Evolutionary conservation across 805 yeast genomes (phyloP), one percentile per base, ranked within the genome.

Genomic region (Candida endomychidarum): DNA sequence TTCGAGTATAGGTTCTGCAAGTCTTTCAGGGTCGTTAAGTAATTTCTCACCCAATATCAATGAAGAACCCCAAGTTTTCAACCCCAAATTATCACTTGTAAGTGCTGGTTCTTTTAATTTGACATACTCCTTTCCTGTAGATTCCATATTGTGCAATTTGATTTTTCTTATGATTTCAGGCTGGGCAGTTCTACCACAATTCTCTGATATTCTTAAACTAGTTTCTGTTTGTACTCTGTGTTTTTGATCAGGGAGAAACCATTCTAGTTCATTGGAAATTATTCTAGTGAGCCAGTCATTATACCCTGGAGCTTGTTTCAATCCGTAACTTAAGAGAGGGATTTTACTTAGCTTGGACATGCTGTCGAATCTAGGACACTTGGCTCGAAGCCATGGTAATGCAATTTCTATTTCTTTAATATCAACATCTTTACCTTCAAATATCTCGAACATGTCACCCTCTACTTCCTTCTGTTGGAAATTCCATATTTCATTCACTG

Each of bases 41-140:
- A 87, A 56, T 18, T 84, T 60, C 23, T 73, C 65, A 3, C 93
- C 74, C 17, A 93, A 63, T 5, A 87, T 72, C 18, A 85, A 63
- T 0, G 97, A 80, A 0, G 97, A 85, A 0, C 98, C 99, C 99
- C 99, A 91, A 0, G 99, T 91, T 47, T 91, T 88, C 57, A 88
- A 70, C 0, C 99, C 99, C 16, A 93, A 64, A 46, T 83, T 85
- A 60, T 93, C 99, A 26, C 80, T 77, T 0, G 96, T 86, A 45
- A 91, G 65, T 0, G 95, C 80, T 0, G 98, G 98, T 54, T 91
- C 99, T 42, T 72, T 71, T 20, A 91, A 60, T 17, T 46, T 46
- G 2, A 76, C 62, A 16, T 39, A 47, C 15, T 45, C 43, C 24
- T 51, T 45, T 3, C 61, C 58, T 2, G 52, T 43, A 0, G 49